A percentile compares a stretch with the other conserved stretches of the same genome.
phyloP scores from a whole-genome alignment of 768 basidiomycete species.

The Agaricus sinodeliciosus region DNA sequence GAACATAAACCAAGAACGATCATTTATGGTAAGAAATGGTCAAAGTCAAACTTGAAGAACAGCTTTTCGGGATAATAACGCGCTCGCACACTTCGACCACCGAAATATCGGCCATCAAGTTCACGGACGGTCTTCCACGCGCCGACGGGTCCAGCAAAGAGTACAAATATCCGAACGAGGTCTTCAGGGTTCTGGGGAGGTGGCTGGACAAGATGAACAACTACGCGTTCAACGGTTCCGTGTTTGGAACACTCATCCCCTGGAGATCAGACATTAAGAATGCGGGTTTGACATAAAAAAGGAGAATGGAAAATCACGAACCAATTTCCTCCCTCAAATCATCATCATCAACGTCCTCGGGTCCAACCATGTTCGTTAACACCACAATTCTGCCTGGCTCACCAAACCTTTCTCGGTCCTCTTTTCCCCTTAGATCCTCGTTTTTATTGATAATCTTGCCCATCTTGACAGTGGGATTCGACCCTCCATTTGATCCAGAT shows the following conservation, averaged over 20 bases:
- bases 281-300: neutral
- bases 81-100: slow-evolving; percentile 76
- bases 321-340: slow-evolving; percentile 87
- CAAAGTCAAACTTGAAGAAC: slow-evolving; percentile 46
- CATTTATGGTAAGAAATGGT: slow-evolving; percentile 29
- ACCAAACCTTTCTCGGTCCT: slow-evolving; percentile 78
- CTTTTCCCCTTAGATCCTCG: slow-evolving; percentile 70
- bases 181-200: slow-evolving; percentile 61
- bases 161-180: slow-evolving; percentile 86
- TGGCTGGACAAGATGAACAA: slow-evolving; percentile 74
- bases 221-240: slow-evolving; percentile 86
- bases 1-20: slow-evolving; percentile 12
- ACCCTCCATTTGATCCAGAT: slow-evolving; percentile 32
- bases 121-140: slow-evolving; percentile 96
- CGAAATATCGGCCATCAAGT: slow-evolving; percentile 89
- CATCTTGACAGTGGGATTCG: slow-evolving; percentile 38
- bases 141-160: slow-evolving; percentile 86
- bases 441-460: slow-evolving; percentile 90
- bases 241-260: slow-evolving; percentile 91
- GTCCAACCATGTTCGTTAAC: slow-evolving; percentile 83
- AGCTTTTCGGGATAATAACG: slow-evolving; percentile 67
- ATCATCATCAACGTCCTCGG: slow-evolving; percentile 79
- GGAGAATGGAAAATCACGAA: slow-evolving; percentile 23
- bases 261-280: slow-evolving; percentile 18
- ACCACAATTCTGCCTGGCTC: slow-evolving; percentile 88